Percentiles rank a stretch among this genome's conserved stretches.
These are phyloP conservation scores for Gaertneriomyces semiglobifer DNA, from an alignment of 192 early-diverging fungal species.

Conservation along the genomic window DNA sequence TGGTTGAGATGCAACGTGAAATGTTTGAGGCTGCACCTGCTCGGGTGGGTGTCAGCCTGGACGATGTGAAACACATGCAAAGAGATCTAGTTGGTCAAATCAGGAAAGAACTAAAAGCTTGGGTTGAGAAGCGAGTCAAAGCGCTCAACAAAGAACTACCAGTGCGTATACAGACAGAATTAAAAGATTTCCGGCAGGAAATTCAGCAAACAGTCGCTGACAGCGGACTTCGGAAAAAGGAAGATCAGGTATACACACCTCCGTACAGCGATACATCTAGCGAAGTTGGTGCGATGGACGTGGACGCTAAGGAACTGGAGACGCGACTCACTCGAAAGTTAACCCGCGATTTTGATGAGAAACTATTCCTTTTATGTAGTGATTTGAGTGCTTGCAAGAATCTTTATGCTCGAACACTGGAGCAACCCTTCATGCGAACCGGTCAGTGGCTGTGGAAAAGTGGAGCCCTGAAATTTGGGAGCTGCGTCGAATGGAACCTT, in stretches of 20 bases:
- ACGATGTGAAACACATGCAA: background rate
- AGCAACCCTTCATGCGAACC: slow-evolving; percentile 40
- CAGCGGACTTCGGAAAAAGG: too few relatives aligned
- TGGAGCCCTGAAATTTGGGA: slow-evolving; percentile 38
- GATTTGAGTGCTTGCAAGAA: slow-evolving; percentile 45
- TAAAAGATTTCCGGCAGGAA: background rate
- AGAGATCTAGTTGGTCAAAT: slow-evolving; percentile 7
- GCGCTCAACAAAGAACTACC: background rate
- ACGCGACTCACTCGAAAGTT: slow-evolving; percentile 6
- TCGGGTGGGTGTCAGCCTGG: background rate
- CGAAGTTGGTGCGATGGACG: too few relatives aligned
- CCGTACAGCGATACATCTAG: too few relatives aligned
- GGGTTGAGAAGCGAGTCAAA: slow-evolving; percentile 1
- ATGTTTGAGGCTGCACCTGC: background rate
- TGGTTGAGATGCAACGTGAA: slow-evolving; percentile 6
- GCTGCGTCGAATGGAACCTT: slow-evolving; percentile 45
- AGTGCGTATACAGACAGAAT: background rate
- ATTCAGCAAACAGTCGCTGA: background rate
- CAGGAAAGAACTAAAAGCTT: slow-evolving; percentile 5
- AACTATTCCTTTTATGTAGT: slow-evolving; percentile 44
- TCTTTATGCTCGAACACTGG: slow-evolving; percentile 24
- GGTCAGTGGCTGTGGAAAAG: slow-evolving; percentile 53
- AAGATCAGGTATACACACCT: too few relatives aligned
- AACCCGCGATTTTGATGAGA: slow-evolving; percentile 50
- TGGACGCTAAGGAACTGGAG: too few relatives aligned